Evolutionary conservation across 352 stramenopile species (phyloP), one percentile per base, ranked within the genome.

Genomic region (Pythium biforme): DNA sequence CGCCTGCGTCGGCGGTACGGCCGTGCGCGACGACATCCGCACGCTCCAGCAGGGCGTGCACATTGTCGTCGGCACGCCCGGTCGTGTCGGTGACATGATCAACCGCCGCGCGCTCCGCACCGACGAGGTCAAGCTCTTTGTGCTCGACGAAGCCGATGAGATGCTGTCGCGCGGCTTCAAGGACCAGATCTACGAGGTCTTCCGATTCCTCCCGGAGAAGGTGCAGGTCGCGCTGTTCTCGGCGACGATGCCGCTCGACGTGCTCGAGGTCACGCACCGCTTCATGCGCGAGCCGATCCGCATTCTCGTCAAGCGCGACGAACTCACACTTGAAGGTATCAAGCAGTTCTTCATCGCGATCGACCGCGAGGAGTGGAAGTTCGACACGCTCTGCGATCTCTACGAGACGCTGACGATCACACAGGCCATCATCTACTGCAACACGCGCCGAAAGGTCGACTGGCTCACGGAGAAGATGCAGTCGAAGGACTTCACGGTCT

Each of bases 161-260:
- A 99, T 99, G 97, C 92, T 99, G 52, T 98, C 88, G 58, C 88
- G 94, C 73, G 97, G 97, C 59, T 99, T 99, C 88, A 99, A 99
- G 86, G 97, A 99, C 75, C 97, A 99, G 82, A 99, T 99, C 76
- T 99, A 99, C 84, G 97, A 99, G 51, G 97, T 99, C 34, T 99
- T 99, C 86, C 97, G 98, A 62, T 99, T 98, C 85, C 86, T 99
- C 59, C 97, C 97, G 19, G 94, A 98, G 80, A 92, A 96, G 69
- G 94, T 96, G 20, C 97, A 99, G 82, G 97, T 99, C 39, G 97
- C 95, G 26, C 86, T 99, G 33, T 99, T 99, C 78, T 99, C 91
- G 22, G 98, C 98, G 31, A 99, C 98, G 46, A 99, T 99, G 96
- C 97, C 98, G 39, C 76, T 98, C 40, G 97, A 99, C 57, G 97